Conservation (phyloP, 176 grass and related monocot genomes). For the Typha latifolia region DNA sequence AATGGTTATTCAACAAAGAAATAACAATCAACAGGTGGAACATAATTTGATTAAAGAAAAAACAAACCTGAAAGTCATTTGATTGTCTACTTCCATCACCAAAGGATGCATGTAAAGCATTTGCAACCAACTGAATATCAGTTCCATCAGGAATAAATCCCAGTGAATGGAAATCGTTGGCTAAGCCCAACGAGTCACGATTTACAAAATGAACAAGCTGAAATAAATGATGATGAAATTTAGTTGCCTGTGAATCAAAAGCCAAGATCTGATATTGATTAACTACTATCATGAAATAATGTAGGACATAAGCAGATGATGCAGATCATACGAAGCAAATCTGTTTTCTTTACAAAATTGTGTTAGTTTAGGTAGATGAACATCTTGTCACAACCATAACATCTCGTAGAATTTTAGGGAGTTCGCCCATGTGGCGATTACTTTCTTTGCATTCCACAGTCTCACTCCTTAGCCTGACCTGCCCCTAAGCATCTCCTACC, state of each 20-base stretch:
- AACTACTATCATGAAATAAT: background rate
- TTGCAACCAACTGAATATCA: slow-evolving; percentile 61
- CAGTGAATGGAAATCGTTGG: slow-evolving; percentile 91
- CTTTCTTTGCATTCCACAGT: no score
- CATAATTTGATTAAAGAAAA: slow-evolving; percentile 8
- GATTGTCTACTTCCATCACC: slow-evolving; percentile 57
- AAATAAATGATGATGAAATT: slow-evolving; percentile 25
- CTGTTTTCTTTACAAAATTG: no score
- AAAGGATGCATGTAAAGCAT: slow-evolving; percentile 55
- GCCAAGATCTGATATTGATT: background rate
- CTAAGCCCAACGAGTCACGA: slow-evolving; percentile 69
- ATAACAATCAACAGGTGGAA: slow-evolving; percentile 5
- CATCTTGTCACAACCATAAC: no score
- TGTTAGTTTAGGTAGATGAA: no score
- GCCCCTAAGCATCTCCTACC: no score
- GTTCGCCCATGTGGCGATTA: no score
- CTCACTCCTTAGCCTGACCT: no score
- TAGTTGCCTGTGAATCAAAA: slow-evolving; percentile 4
- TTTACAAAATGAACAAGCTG: slow-evolving; percentile 97
- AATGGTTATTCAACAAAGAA: background rate
- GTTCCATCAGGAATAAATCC: slow-evolving; percentile 93
- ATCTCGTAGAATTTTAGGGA: no score
- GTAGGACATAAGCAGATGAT: background rate
- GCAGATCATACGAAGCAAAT: background rate
- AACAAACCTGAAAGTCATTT: slow-evolving; percentile 86